phyloP scores from a whole-genome alignment of 495 filamentous ascomycete genomes.

The Xylaria palmicola region DNA sequence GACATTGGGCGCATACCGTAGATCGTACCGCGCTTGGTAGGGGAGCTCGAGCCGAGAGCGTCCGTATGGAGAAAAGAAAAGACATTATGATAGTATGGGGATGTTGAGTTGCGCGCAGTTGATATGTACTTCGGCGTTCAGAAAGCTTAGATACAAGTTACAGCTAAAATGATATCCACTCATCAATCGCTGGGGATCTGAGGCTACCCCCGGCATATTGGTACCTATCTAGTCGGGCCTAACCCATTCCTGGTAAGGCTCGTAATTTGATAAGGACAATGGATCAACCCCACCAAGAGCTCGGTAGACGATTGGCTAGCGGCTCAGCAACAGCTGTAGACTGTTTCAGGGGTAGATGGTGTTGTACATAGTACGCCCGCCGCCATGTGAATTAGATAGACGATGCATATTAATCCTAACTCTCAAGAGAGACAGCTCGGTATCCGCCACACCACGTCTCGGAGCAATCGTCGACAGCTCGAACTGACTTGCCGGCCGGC shows the following conservation, averaged over 20 bases:
- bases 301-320: neutral
- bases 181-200: neutral
- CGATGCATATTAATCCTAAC: neutral
- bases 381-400: neutral
- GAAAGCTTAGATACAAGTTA: neutral
- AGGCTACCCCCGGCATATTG: constrained; percentile 4
- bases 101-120: too few relatives aligned
- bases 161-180: neutral
- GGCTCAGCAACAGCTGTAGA: neutral
- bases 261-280: neutral
- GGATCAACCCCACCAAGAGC: neutral
- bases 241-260: neutral
- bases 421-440: neutral
- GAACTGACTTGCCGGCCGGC: neutral
- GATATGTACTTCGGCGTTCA: too few relatives aligned
- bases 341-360: constrained; percentile 6
- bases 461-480: neutral
- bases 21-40: constrained; percentile 9
- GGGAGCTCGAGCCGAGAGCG: constrained; percentile 8
- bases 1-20: constrained; percentile 44
- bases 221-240: neutral
- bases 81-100: constrained; percentile 18
- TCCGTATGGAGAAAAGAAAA: constrained; percentile 10
- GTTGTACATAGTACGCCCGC: too few relatives aligned
- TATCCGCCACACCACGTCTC: constrained; percentile 5